Conservation (phyloP, 345 rosid genomes). For the Salix dunnii region DNA sequence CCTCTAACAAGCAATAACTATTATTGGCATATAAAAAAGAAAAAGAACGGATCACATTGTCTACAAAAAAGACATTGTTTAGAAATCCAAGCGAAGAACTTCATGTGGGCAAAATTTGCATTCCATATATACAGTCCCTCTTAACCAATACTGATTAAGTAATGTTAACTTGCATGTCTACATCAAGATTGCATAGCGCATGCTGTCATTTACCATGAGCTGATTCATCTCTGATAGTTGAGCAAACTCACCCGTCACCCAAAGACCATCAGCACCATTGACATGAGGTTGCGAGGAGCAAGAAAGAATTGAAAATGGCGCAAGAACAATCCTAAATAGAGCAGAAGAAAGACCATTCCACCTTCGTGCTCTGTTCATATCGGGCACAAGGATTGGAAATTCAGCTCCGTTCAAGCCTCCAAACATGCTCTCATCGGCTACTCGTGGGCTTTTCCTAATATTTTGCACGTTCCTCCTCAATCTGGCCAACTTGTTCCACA, state of each 20-base stretch:
- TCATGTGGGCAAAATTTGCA: constrained; percentile 17
- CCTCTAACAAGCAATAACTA: background rate
- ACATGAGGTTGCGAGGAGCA: constrained; percentile 68
- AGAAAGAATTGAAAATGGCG: constrained; percentile 49
- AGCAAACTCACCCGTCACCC: constrained; percentile 66
- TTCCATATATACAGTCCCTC: background rate
- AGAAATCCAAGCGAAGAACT: constrained; percentile 16
- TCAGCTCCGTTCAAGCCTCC: constrained; percentile 25
- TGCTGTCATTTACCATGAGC: constrained; percentile 81
- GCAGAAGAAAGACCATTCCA: constrained; percentile 43
- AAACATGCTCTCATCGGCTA: constrained; percentile 67
- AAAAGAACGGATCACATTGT: background rate
- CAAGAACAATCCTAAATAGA: constrained; percentile 40
- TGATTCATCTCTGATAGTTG: constrained; percentile 74
- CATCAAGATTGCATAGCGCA: constrained; percentile 92
- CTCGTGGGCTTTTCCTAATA: constrained; percentile 58
- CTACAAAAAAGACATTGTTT: background rate
- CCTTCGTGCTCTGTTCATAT: constrained; percentile 5
- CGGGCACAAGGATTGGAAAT: constrained; percentile 13
- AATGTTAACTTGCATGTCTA: constrained; percentile 17
- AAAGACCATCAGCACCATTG: constrained; percentile 57
- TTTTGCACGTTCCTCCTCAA: constrained; percentile 47
- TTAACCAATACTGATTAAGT: background rate
- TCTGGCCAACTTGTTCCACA: constrained; percentile 40
- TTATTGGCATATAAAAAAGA: background rate